Conservation (phyloP, 805 yeast genomes). For the Metschnikowia peoriensis region DNA sequence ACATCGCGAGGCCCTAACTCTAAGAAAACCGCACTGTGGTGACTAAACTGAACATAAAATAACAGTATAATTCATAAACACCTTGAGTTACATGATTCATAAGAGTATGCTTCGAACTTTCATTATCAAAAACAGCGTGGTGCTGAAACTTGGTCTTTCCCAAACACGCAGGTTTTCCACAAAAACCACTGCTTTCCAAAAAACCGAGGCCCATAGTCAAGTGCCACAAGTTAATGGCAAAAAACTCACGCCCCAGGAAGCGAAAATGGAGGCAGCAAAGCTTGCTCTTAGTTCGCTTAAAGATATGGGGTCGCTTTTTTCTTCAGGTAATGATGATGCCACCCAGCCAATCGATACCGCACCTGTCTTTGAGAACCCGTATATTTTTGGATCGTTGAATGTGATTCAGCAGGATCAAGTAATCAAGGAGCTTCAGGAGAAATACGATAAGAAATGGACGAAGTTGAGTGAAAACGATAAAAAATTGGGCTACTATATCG, state of each 20-base stretch:
- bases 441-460: conserved; percentile 56
- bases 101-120: no score
- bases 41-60: no score
- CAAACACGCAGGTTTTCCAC: neutral
- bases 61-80: no score
- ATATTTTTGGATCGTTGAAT: conserved; percentile 30
- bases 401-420: conserved; percentile 58
- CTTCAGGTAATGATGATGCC: conserved; percentile 40
- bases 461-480: conserved; percentile 48
- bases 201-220: neutral
- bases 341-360: conserved; percentile 47
- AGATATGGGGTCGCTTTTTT: conserved; percentile 39
- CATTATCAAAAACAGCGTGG: neutral
- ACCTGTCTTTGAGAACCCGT: conserved; percentile 41
- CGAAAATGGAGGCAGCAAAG: conserved; percentile 34
- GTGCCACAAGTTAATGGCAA: conserved; percentile 9
- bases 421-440: conserved; percentile 49
- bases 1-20: no score
- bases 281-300: conserved; percentile 39
- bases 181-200: neutral
- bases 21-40: no score
- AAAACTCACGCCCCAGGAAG: conserved; percentile 18
- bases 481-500: conserved; percentile 55
- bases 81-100: no score
- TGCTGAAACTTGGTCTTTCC: neutral